A percentile compares a stretch with the other conserved stretches of the same genome.
Evolutionary conservation across 805 yeast species (phyloP).

Genomic region (Starmerella asiatica): DNA sequence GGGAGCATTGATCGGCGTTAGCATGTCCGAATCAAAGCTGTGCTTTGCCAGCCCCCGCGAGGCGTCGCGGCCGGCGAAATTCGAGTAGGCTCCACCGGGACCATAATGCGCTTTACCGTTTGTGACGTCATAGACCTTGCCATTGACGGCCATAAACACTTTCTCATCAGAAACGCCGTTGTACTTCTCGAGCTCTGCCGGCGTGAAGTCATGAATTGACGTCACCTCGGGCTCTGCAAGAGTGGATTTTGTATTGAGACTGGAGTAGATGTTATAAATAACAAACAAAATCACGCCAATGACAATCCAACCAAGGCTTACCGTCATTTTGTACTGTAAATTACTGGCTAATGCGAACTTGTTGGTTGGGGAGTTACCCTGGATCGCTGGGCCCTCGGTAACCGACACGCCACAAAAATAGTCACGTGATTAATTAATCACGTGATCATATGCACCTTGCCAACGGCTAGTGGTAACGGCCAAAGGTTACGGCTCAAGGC

Average conservation of each 20-base stretch:
- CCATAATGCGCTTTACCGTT: conserved; percentile 78
- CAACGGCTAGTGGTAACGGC: too few relatives aligned
- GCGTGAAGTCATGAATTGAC: conserved; percentile 45
- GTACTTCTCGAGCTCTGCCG: conserved; percentile 53
- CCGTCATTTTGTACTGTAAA: too few relatives aligned
- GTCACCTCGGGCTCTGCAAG: conserved; percentile 22
- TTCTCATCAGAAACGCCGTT: conserved; percentile 71
- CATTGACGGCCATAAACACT: conserved; percentile 76
- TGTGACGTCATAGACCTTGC: conserved; percentile 73
- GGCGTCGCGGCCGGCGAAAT: conserved; percentile 94
- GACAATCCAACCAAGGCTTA: conserved; percentile 2
- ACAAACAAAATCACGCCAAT: conserved; percentile 6
- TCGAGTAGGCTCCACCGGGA: conserved; percentile 88
- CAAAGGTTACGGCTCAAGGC: too few relatives aligned
- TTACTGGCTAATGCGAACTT: too few relatives aligned
- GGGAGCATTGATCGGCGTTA: conserved; percentile 62
- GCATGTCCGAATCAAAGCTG: conserved; percentile 57
- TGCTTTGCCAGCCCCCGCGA: conserved; percentile 82
- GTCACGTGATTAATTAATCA: too few relatives aligned
- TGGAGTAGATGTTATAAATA: conserved; percentile 2
- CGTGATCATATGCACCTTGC: too few relatives aligned
- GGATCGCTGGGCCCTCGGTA: too few relatives aligned
- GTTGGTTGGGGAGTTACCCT: too few relatives aligned
- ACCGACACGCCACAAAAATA: too few relatives aligned
- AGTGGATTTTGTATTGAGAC: neutral